Base-by-base conservation (phyloP, 306 rosid genomes). In the Acmispon strigosus region DNA sequence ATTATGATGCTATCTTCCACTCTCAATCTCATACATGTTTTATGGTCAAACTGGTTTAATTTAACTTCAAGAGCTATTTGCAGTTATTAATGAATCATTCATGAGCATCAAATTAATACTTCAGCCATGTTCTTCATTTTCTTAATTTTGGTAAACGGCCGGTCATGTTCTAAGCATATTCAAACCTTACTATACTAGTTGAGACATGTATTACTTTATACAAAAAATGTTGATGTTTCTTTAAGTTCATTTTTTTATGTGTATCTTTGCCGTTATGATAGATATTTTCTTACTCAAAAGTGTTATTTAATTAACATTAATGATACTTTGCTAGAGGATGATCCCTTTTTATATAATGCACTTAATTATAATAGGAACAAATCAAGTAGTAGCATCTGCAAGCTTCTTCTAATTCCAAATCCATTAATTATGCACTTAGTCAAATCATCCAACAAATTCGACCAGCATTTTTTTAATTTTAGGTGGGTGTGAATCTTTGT, bases 121-220 rank as follows among this genome's bases (percentile, higher is more conserved):
- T 78, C 74, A 58, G 2, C 83, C 96, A 87, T 87, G 88, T 82
- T 87, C 86, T 76, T 74, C 45, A 12, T 81, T 78, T 76, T 44
- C 73, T 84, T 32, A 5, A 32, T 32, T 76, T 76, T 76, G 83
- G 74, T 80, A 74, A 76, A 82, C 84, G 78, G 64, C 65, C 78
- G 52, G 62, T 85, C 96, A 85, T 83, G 86, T 87, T 89, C 90
- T 80, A 59, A 53, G 42, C 45, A 17, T 73, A 51, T 79, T 62
- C 15, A 62, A 55, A 62, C 56, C 19, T 27, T 11, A 51, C 48
- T 67, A 42, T 60, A 39, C 34, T 60, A 63, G 65, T 70, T 53
- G 53, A 70, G 66, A 77, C 63, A 52, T 62, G 44, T 10, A 69
- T 69, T 32, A 14, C 1, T 62, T 62, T 19, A 44, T 62, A 11